Conservation (phyloP, 305 asterid genomes). For the Striga hermonthica region DNA sequence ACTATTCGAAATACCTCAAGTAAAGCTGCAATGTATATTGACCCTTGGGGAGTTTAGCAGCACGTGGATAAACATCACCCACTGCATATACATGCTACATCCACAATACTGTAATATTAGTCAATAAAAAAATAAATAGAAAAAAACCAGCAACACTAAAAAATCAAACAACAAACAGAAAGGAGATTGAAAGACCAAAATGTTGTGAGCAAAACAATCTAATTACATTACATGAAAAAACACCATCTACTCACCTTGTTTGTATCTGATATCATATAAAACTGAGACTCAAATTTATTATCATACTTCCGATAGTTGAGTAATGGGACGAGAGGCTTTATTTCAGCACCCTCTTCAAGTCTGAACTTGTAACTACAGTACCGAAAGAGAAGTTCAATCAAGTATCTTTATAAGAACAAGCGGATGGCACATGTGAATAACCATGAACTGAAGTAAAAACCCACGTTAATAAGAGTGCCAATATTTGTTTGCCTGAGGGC, state of each 20-base stretch:
- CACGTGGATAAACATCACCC: conserved; percentile 96
- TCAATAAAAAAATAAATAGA: conserved; percentile 4
- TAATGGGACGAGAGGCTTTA: conserved; percentile 84
- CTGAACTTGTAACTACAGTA: conserved; percentile 86
- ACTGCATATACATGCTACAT: conserved; percentile 77
- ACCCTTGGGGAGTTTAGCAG: conserved; percentile 88
- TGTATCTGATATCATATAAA: conserved; percentile 90
- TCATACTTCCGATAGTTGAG: conserved; percentile 95
- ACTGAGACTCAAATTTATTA: conserved; percentile 94
- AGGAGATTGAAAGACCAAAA: conserved; percentile 16
- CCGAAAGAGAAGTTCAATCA: conserved; percentile 33
- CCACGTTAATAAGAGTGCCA: conserved; percentile 81
- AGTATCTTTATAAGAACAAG: conserved; percentile 20
- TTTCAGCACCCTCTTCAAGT: conserved; percentile 80
- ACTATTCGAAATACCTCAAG: conserved; percentile 49
- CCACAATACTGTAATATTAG: conserved; percentile 29
- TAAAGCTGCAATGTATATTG: conserved; percentile 81
- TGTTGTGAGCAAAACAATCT: conserved; percentile 15
- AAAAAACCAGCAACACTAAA: conserved; percentile 25
- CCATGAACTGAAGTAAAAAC: conserved; percentile 32
- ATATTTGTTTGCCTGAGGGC: conserved; percentile 89
- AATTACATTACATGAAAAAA: conserved; percentile 17
- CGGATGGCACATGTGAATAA: conserved; percentile 20
- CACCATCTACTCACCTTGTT: conserved; percentile 63
- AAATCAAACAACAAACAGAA: not conserved